Evolutionary conservation across 805 yeast species (phyloP).

Genomic region (Barnettozyma sp.): DNA sequence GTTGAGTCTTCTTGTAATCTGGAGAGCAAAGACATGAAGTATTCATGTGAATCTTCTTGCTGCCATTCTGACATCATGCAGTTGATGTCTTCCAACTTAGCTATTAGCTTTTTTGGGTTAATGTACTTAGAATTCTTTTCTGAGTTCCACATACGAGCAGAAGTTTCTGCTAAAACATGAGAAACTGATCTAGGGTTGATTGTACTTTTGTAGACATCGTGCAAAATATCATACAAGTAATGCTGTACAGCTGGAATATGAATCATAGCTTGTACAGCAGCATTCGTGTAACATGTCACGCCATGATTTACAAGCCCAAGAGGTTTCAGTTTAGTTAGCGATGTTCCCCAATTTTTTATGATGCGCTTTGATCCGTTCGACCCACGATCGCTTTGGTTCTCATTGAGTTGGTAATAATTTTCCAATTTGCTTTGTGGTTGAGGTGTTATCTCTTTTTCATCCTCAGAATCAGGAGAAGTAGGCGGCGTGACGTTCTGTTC

Average conservation of each 20-base stretch:
- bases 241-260: constrained; percentile 90
- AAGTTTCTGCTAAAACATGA: constrained; percentile 58
- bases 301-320: constrained; percentile 82
- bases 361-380: constrained; percentile 53
- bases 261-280: constrained; percentile 85
- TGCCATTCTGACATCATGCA: constrained; percentile 97
- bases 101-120: constrained; percentile 70
- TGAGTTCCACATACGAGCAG: constrained; percentile 62
- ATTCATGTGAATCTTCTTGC: constrained; percentile 97
- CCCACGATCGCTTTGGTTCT: constrained; percentile 53
- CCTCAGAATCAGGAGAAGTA: constrained; percentile 30
- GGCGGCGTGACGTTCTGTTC: constrained; percentile 22
- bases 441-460: constrained; percentile 27
- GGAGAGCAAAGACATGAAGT: constrained; percentile 85
- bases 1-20: constrained; percentile 88
- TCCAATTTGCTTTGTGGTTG: constrained; percentile 39
- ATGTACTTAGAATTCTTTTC: constrained; percentile 43
- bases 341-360: constrained; percentile 63
- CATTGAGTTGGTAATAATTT: constrained; percentile 54
- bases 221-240: constrained; percentile 61
- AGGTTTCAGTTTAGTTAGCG: constrained; percentile 41
- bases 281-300: constrained; percentile 94
- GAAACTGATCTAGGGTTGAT: constrained; percentile 56
- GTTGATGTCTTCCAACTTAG: constrained; percentile 72
- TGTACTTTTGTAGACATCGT: constrained; percentile 41